These are phyloP conservation scores for Wickerhamomyces alni DNA, from an alignment of 805 yeast genomes.

Conservation along the genomic window DNA sequence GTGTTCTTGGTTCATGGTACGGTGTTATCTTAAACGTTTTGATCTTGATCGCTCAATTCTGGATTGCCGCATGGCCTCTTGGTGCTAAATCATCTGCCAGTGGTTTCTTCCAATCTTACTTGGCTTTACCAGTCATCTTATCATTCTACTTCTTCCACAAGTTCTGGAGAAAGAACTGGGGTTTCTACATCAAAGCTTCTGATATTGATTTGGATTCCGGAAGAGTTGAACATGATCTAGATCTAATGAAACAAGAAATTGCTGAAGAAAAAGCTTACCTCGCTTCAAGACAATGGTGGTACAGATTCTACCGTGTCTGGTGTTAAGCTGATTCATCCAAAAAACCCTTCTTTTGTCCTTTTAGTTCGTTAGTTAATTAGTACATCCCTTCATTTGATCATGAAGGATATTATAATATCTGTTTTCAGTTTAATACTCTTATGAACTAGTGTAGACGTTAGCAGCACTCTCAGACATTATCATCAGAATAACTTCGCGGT, in stretches of 20 bases:
- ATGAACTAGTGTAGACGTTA: no score
- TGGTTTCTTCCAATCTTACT: conserved; percentile 32
- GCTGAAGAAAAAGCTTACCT: background rate
- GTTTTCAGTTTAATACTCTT: no score
- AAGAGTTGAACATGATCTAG: conserved; percentile 55
- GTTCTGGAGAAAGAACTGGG: conserved; percentile 36
- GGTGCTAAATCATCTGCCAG: conserved; percentile 25
- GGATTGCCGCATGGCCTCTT: conserved; percentile 64
- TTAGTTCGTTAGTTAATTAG: no score
- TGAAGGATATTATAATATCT: no score
- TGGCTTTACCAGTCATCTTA: conserved; percentile 36
- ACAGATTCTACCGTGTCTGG: conserved; percentile 1
- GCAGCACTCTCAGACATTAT: no score
- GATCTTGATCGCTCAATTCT: conserved; percentile 71
- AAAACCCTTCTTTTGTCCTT: background rate
- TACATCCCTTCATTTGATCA: no score
- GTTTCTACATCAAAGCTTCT: conserved; percentile 33
- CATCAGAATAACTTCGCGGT: no score
- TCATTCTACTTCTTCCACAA: conserved; percentile 34
- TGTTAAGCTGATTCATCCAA: background rate
- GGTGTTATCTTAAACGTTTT: conserved; percentile 54
- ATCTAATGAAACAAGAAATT: conserved; percentile 48
- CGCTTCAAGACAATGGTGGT: conserved; percentile 1
- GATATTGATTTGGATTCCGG: conserved; percentile 60
- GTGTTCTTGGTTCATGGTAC: conserved; percentile 59